These are phyloP conservation scores for Botrytis squamosa DNA, from an alignment of 2,329 filamentous ascomycete genomes.

Conservation along the genomic window DNA sequence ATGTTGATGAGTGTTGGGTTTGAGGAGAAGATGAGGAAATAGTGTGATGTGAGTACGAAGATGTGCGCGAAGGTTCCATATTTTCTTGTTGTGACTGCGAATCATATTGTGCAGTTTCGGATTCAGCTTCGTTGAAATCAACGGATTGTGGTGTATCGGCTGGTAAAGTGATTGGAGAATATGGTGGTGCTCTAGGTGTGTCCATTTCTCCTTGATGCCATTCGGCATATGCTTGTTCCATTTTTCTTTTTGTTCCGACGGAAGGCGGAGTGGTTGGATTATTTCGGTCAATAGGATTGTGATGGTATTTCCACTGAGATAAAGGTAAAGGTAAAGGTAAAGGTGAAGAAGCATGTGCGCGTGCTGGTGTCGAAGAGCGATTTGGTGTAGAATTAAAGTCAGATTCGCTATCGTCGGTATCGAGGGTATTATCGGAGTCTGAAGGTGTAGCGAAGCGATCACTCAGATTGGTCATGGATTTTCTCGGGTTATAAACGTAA, in stretches of 20 bases:
- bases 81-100: background rate
- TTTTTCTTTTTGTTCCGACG: background rate
- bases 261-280: background rate
- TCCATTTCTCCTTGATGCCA: background rate
- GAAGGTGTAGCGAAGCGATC: background rate
- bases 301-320: background rate
- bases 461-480: background rate
- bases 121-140: background rate
- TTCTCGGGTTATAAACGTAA: background rate
- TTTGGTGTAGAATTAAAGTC: background rate
- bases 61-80: background rate
- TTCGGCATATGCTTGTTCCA: background rate
- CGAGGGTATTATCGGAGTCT: background rate
- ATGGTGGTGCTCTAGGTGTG: background rate
- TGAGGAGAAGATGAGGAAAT: background rate
- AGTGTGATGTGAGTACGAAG: background rate
- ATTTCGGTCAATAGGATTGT: background rate
- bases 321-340: background rate
- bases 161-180: background rate
- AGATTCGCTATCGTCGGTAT: slow-evolving; percentile 1
- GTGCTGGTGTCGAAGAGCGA: background rate
- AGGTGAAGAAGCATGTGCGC: background rate
- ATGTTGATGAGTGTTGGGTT: background rate
- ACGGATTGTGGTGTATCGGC: background rate
- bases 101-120: background rate